These are phyloP conservation scores for Pythium rishiriense DNA, from an alignment of 352 stramenopile species.

Conservation along the genomic window DNA sequence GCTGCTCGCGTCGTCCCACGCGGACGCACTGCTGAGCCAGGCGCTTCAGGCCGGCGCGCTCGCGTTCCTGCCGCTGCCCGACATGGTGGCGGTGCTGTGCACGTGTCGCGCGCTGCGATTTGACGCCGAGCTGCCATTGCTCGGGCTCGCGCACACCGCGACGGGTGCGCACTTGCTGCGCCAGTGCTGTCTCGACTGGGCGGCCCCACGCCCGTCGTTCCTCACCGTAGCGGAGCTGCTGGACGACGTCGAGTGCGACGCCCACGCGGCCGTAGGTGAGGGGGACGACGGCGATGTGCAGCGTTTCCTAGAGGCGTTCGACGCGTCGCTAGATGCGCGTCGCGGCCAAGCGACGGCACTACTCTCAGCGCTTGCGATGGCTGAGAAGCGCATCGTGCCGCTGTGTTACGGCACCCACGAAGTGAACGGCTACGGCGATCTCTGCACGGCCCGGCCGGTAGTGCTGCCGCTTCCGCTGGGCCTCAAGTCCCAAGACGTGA, in stretches of 20 bases:
- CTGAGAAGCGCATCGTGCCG: slow-evolving; percentile 11
- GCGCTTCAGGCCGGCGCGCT: slow-evolving; percentile 21
- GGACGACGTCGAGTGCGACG: slow-evolving; percentile 7
- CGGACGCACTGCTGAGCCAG: slow-evolving; percentile 11
- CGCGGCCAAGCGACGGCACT: slow-evolving; percentile 16
- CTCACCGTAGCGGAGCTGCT: slow-evolving; percentile 5
- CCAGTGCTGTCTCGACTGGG: slow-evolving; percentile 16
- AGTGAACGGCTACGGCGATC: slow-evolving; percentile 21
- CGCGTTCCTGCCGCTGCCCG: slow-evolving; percentile 15
- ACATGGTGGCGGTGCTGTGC: slow-evolving; percentile 19
- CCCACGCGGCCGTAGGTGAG: background rate
- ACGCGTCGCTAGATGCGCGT: slow-evolving; percentile 9
- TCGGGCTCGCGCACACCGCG: slow-evolving; percentile 8
- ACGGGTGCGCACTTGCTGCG: slow-evolving; percentile 13
- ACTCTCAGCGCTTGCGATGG: slow-evolving; percentile 19
- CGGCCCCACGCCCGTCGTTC: slow-evolving; percentile 8
- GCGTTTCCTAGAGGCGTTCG: slow-evolving; percentile 12
- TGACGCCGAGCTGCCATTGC: slow-evolving; percentile 19
- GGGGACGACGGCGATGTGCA: slow-evolving; percentile 12
- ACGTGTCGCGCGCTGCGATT: slow-evolving; percentile 14
- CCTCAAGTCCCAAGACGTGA: background rate
- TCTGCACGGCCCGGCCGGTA: slow-evolving; percentile 23
- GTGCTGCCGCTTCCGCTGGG: slow-evolving; percentile 15
- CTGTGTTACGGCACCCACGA: slow-evolving; percentile 18
- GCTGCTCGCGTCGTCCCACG: background rate